Evolutionary conservation across 2,329 filamentous ascomycete genomes (phyloP), one percentile per base, ranked within the genome.

Genomic region (Xylariaceae sp.): DNA sequence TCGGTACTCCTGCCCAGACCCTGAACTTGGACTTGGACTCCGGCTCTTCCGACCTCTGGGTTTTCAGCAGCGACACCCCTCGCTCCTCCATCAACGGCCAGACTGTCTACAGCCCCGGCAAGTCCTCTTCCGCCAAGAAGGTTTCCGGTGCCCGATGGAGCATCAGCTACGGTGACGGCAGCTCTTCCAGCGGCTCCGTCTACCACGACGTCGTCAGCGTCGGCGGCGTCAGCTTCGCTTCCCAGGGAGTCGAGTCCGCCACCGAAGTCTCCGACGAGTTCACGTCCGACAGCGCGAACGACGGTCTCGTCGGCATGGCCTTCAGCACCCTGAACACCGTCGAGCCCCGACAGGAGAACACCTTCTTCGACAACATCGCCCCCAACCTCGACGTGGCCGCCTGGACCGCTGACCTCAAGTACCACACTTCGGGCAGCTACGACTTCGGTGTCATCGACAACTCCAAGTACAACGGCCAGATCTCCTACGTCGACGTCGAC

Each of bases 401-500:
- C 34, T 72, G 65, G 60, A 67, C 69, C 6, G 69, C 65, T 29
- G 67, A 72, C 51, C 62, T 72, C 46, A 67, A 70, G 60, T 62
- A 67, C 60, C 61, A 67, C 50, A 54, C 51, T n/a, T 63, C 67
- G 27, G 71, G 71, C 44, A 65, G 61, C 35, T 73, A 72, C 55
- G 68, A 70, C 62, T 73, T 73, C 53, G 71, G 71, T 32, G 62
- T 62, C 55, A 62, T 72, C 47, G 69, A 72, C 51, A 27, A 60
- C 42, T 62, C 61, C 11, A 67, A 67, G 50, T 68, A 67, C 62
- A 67, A 61, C 1, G 70, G 69, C 29, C 54, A 61, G 26, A 66
- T 72, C 49, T 57, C 60, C 59, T 72, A 72, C 62, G 65, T 65
- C 11, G 39, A 62, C 11, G 66, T 72, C 2, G 64, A 68, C 54